Conservation (phyloP, 2,329 filamentous ascomycete genomes). For the Monilinia laxa region DNA sequence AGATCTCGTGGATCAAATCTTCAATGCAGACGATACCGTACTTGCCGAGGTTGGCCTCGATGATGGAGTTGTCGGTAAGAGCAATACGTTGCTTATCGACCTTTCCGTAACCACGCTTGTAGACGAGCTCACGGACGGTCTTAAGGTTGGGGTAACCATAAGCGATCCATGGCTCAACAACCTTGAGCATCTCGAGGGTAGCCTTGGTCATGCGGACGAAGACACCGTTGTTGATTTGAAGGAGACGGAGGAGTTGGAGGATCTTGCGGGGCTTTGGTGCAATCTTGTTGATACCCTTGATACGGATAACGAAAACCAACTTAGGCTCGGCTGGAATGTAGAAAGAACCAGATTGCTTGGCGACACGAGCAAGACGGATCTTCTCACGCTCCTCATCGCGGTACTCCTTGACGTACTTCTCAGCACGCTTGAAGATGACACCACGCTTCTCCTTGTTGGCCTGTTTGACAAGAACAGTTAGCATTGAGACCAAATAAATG, state of each 20-base stretch:
- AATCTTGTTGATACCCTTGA: constrained; percentile 99
- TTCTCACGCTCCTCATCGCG: constrained; percentile 98
- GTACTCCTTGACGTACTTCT: constrained; percentile 99
- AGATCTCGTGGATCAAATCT: constrained; percentile 99
- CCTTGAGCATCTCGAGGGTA: constrained; percentile 93
- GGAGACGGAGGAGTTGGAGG: constrained; percentile 96
- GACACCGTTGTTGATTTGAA: constrained; percentile 99
- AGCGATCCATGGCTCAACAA: constrained; percentile 98
- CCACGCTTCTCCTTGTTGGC: constrained; percentile 98
- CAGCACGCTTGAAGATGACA: constrained; percentile 99
- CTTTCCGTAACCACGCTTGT: constrained; percentile 99
- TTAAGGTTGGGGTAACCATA: constrained; percentile 99
- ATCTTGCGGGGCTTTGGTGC: constrained; percentile 99
- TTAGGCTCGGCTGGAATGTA: constrained; percentile 94
- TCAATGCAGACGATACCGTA: constrained; percentile 99
- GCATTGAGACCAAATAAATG: constrained; percentile 32
- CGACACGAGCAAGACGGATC: constrained; percentile 84
- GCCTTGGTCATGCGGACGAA: constrained; percentile 98
- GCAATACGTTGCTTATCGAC: constrained; percentile 96
- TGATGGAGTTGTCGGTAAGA: constrained; percentile 95
- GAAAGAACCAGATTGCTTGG: constrained; percentile 90
- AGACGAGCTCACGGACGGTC: constrained; percentile 97
- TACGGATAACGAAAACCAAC: constrained; percentile 96
- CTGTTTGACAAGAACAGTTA: constrained; percentile 53
- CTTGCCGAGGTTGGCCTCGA: constrained; percentile 95